phyloP scores from a whole-genome alignment of 2,329 filamentous ascomycete genomes.

The Lasiodiplodia sp. region DNA sequence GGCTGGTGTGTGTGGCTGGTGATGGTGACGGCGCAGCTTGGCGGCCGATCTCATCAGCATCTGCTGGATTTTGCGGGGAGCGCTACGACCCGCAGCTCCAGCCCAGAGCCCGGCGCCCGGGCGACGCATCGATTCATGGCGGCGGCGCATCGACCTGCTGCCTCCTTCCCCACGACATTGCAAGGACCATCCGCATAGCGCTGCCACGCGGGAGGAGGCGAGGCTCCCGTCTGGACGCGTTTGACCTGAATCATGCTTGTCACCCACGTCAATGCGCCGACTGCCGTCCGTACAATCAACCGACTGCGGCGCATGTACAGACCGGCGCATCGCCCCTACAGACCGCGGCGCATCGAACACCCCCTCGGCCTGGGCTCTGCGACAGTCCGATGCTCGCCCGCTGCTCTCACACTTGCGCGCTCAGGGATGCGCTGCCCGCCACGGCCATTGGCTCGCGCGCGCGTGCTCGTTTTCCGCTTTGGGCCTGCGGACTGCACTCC shows the following conservation, averaged over 20 bases:
- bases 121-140: slow-evolving; percentile 15
- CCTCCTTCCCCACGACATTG: slow-evolving; percentile 1
- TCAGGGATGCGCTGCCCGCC: neutral
- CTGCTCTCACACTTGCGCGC: neutral
- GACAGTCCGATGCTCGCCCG: neutral
- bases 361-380: neutral
- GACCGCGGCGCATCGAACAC: neutral
- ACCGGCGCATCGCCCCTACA: too few relatives aligned
- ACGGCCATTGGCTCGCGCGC: slow-evolving; percentile 13
- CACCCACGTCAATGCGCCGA: neutral
- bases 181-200: neutral
- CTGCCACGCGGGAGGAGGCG: neutral
- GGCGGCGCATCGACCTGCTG: neutral
- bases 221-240: neutral
- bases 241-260: neutral
- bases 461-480: slow-evolving; percentile 16
- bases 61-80: slow-evolving; percentile 24
- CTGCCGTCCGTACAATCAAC: neutral
- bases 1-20: slow-evolving; percentile 12
- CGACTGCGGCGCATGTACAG: too few relatives aligned
- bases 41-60: slow-evolving; percentile 7
- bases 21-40: slow-evolving; percentile 2
- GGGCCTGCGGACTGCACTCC: neutral
- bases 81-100: slow-evolving; percentile 4
- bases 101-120: slow-evolving; percentile 8